A percentile compares a stretch with the other conserved stretches of the same genome.
Evolutionary conservation across 352 stramenopile genomes (phyloP).

Genomic region (Globisporangium lucens): DNA sequence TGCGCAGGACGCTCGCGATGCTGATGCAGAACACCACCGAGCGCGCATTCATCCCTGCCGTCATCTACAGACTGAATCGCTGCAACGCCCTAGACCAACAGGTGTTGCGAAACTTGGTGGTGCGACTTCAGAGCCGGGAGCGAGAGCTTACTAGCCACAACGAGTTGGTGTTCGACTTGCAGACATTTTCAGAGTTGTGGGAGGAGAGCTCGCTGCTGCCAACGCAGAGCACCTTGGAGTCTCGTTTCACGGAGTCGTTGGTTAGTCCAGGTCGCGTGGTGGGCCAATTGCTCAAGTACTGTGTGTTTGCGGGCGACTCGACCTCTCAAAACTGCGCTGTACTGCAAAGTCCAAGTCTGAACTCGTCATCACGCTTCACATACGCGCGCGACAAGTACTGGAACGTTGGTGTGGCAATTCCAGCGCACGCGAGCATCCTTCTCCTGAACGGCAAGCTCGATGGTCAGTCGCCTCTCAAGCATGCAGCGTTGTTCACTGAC

Average conservation of each 20-base stretch:
- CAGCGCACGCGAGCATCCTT: slow-evolving; percentile 18
- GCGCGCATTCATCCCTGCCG: slow-evolving; percentile 49
- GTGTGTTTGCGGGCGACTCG: slow-evolving; percentile 37
- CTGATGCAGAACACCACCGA: slow-evolving; percentile 43
- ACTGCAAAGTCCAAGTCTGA: background rate
- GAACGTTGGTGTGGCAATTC: slow-evolving; percentile 23
- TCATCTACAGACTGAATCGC: slow-evolving; percentile 51
- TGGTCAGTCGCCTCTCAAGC: slow-evolving; percentile 4
- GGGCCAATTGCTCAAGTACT: slow-evolving; percentile 46
- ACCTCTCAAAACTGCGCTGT: slow-evolving; percentile 2
- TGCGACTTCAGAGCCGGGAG: slow-evolving; percentile 18
- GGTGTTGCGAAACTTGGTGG: slow-evolving; percentile 37
- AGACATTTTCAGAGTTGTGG: slow-evolving; percentile 75
- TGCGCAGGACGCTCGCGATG: slow-evolving; percentile 25
- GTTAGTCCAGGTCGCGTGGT: slow-evolving; percentile 43
- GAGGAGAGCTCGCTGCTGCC: slow-evolving; percentile 34
- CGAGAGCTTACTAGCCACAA: background rate
- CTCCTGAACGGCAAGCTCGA: slow-evolving; percentile 22
- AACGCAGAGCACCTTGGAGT: slow-evolving; percentile 30
- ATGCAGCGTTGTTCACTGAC: slow-evolving; percentile 1
- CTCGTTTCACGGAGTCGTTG: slow-evolving; percentile 35
- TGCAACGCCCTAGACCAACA: slow-evolving; percentile 41
- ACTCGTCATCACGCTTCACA: background rate
- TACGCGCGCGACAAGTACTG: slow-evolving; percentile 31
- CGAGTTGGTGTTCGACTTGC: slow-evolving; percentile 43